Evolutionary conservation across 306 rosid species (phyloP).

Genomic region (Cicer arietinum): DNA sequence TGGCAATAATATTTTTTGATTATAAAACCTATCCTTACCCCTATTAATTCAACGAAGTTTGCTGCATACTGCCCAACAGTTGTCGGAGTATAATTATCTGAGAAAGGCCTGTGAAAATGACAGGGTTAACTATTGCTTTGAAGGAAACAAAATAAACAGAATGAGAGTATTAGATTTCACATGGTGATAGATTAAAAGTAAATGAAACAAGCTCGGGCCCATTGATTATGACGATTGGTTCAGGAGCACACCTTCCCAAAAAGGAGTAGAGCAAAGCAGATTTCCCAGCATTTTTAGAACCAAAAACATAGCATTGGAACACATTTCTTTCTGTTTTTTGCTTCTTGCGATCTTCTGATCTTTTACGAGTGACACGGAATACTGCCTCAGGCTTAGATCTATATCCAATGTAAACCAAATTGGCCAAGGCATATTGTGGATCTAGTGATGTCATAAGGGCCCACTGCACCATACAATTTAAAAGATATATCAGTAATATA

Average conservation of each 20-base stretch:
- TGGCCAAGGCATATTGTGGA: conserved; percentile 73
- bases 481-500: conserved; percentile 37
- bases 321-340: conserved; percentile 75
- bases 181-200: conserved; percentile 15
- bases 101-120: conserved; percentile 67
- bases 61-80: conserved; percentile 70
- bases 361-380: conserved; percentile 65
- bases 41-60: conserved; percentile 60
- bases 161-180: conserved; percentile 16
- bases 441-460: conserved; percentile 82
- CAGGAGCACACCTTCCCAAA: conserved; percentile 69
- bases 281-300: conserved; percentile 85
- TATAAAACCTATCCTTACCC: conserved; percentile 73
- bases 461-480: conserved; percentile 68
- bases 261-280: conserved; percentile 76
- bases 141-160: conserved; percentile 42
- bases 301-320: conserved; percentile 89
- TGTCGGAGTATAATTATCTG: conserved; percentile 55
- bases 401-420: conserved; percentile 85
- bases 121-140: conserved; percentile 36
- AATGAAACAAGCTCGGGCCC: conserved; percentile 31
- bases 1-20: conserved; percentile 42
- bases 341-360: conserved; percentile 69
- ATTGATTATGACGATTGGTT: conserved; percentile 35
- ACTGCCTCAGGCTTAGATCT: conserved; percentile 70